Conservation (phyloP, 2,329 filamentous ascomycete species). For the Plenodomus tracheiphilus region DNA sequence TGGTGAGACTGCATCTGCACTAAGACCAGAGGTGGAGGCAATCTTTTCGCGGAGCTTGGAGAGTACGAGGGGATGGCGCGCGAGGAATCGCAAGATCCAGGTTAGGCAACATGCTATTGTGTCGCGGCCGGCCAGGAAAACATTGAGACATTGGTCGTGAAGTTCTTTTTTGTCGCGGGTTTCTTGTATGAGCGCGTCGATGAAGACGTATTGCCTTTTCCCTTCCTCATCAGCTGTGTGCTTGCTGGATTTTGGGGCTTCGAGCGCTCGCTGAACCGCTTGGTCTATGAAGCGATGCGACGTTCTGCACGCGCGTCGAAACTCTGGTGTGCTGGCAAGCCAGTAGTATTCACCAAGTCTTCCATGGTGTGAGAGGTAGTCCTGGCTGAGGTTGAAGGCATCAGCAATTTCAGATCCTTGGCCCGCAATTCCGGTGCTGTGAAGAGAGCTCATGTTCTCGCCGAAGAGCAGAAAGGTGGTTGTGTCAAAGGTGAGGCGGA, state of each 20-base stretch:
- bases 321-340: slow-evolving; percentile 25
- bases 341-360: slow-evolving; percentile 34
- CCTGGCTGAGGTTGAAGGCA: slow-evolving; percentile 24
- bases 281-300: slow-evolving; percentile 11
- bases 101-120: slow-evolving; percentile 34
- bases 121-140: slow-evolving; percentile 39
- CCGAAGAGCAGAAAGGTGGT: slow-evolving; percentile 44
- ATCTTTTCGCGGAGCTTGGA: slow-evolving; percentile 38
- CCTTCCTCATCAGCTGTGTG: not conserved
- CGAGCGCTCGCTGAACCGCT: slow-evolving; percentile 28
- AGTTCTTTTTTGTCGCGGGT: not conserved
- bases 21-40: slow-evolving; percentile 21
- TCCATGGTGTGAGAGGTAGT: slow-evolving; percentile 8
- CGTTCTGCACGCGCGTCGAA: slow-evolving; percentile 17
- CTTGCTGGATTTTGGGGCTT: slow-evolving; percentile 7
- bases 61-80: slow-evolving; percentile 40
- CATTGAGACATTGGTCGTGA: slow-evolving; percentile 48
- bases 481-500: slow-evolving; percentile 44
- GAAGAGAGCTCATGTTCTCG: slow-evolving; percentile 29
- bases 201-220: not conserved
- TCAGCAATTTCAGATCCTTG: slow-evolving; percentile 18
- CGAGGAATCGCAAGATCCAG: slow-evolving; percentile 33
- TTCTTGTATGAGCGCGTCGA: not conserved
- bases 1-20: slow-evolving; percentile 26
- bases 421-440: slow-evolving; percentile 12